phyloP scores from a whole-genome alignment of 2,329 filamentous ascomycete species.

The Dichotomopilus funicola region DNA sequence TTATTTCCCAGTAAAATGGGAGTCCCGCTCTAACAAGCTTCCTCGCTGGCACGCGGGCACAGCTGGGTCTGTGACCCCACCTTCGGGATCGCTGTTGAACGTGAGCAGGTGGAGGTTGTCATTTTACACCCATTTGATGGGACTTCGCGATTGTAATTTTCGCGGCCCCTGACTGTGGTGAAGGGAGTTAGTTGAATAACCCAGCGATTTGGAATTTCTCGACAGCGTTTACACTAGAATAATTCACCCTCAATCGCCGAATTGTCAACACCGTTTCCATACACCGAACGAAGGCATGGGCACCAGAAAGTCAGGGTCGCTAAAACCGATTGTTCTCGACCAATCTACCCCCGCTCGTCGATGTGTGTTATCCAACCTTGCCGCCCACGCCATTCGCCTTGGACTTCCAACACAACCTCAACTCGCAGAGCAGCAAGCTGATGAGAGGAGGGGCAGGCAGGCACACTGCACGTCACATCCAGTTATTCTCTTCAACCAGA shows the following conservation, averaged over 20 bases:
- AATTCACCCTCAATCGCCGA: too few relatives aligned
- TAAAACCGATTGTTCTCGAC: background rate
- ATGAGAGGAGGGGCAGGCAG: background rate
- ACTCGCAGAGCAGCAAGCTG: constrained; percentile 4
- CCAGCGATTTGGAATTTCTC: too few relatives aligned
- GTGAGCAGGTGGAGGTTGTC: constrained; percentile 5
- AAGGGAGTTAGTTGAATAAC: too few relatives aligned
- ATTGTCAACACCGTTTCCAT: background rate
- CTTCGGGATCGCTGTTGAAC: constrained; percentile 3
- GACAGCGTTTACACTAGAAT: too few relatives aligned
- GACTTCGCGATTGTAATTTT: background rate
- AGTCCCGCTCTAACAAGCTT: constrained; percentile 19
- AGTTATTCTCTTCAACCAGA: too few relatives aligned
- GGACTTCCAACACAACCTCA: background rate
- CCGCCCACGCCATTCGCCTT: constrained; percentile 1
- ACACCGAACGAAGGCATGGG: background rate
- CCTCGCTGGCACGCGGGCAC: background rate
- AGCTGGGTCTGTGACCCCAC: constrained; percentile 10
- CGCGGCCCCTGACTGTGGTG: too few relatives aligned
- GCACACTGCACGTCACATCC: constrained; percentile 11
- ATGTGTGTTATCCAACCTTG: background rate
- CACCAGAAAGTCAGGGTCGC: background rate
- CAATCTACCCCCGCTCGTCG: constrained; percentile 6
- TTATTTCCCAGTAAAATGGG: constrained; percentile 16
- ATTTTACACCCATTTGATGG: background rate